These are phyloP conservation scores for Penicillium olsonii DNA, from an alignment of 2,329 filamentous ascomycete genomes.

Conservation along the genomic window DNA sequence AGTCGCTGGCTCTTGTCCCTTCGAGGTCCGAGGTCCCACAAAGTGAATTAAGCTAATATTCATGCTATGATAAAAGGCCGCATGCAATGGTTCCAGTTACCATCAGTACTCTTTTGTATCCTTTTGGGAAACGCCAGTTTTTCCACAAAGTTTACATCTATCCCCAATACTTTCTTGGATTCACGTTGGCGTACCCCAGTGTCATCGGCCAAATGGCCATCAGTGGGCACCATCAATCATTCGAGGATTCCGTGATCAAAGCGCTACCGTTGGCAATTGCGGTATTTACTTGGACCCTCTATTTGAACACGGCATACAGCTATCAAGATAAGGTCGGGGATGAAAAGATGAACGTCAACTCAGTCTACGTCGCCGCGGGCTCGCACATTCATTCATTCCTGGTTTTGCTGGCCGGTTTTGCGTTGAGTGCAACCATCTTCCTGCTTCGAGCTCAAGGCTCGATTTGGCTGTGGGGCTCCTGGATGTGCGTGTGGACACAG, in stretches of 20 bases:
- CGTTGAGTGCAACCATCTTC: background rate
- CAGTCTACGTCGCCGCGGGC: constrained; percentile 10
- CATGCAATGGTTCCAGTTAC: constrained; percentile 7
- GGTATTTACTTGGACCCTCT: constrained; percentile 11
- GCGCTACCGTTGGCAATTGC: background rate
- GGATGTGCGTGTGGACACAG: constrained; percentile 10
- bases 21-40: no score
- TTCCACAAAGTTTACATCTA: constrained; percentile 11
- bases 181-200: background rate
- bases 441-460: background rate
- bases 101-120: constrained; percentile 11
- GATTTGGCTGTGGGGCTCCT: constrained; percentile 13
- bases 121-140: constrained; percentile 10
- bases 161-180: constrained; percentile 14
- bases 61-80: no score
- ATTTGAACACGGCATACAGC: constrained; percentile 17
- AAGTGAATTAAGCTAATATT: no score
- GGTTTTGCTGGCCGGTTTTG: constrained; percentile 1
- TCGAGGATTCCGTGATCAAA: background rate
- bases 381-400: constrained; percentile 10
- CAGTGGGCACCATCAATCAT: background rate
- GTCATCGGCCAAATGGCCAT: constrained; percentile 8
- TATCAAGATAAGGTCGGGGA: constrained; percentile 15
- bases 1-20: background rate
- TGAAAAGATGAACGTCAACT: constrained; percentile 13